phyloP scores from a whole-genome alignment of 371 early-diverging fungal species.

The Mucor velutinosus region DNA sequence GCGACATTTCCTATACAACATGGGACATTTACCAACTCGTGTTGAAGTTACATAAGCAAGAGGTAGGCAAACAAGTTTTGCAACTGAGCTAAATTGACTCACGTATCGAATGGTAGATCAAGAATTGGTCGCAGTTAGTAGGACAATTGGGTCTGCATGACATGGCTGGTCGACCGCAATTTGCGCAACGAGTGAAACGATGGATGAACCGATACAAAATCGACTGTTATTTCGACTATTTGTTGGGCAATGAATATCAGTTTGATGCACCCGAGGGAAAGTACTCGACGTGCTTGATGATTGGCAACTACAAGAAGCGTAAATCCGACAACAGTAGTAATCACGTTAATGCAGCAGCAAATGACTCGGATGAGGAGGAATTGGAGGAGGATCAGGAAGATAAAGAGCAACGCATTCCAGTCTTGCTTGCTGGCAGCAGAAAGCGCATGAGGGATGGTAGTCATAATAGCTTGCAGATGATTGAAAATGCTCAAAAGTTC shows the following conservation, averaged over 20 bases:
- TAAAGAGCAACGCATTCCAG: conserved; percentile 10
- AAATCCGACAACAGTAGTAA: conserved; percentile 12
- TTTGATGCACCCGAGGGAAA: conserved; percentile 37
- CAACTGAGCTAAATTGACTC: background rate
- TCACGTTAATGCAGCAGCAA: background rate
- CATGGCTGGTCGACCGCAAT: conserved; percentile 49
- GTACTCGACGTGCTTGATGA: conserved; percentile 43
- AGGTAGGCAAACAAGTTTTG: conserved; percentile 29
- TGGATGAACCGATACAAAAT: conserved; percentile 57
- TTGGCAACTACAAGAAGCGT: conserved; percentile 51
- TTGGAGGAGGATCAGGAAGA: conserved; percentile 1
- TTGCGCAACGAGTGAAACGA: conserved; percentile 52
- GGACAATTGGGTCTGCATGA: conserved; percentile 48
- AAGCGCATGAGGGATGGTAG: conserved; percentile 26
- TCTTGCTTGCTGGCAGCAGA: conserved; percentile 26
- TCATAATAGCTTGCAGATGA: conserved; percentile 18
- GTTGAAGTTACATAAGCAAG: conserved; percentile 41
- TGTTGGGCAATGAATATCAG: conserved; percentile 44
- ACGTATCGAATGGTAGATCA: conserved; percentile 30
- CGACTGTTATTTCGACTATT: conserved; percentile 54
- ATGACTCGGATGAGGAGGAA: conserved; percentile 11
- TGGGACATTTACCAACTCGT: conserved; percentile 54
- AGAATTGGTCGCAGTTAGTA: conserved; percentile 56
- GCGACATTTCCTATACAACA: conserved; percentile 46
- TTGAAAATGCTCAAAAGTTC: conserved; percentile 17